phyloP scores from a whole-genome alignment of 1,284 basidiomycete species.

The Irpex lacteus region DNA sequence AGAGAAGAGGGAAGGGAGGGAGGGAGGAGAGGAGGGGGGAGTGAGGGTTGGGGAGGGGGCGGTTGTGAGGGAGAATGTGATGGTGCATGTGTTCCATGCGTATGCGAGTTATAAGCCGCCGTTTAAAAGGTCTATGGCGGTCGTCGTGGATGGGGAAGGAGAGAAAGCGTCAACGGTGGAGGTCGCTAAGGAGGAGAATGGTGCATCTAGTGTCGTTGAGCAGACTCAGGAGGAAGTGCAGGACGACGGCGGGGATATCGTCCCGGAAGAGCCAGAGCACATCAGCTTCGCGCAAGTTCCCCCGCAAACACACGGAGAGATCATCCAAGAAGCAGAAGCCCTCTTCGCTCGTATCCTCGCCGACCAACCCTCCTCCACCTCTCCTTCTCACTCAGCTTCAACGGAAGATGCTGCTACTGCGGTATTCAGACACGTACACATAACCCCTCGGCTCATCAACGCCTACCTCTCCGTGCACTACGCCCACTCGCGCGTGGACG shows the following conservation, averaged over 20 bases:
- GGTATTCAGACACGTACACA: conserved; percentile 55
- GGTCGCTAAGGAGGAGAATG: neutral
- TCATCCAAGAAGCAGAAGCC: conserved; percentile 67
- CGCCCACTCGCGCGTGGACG: conserved; percentile 54
- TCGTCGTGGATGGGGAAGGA: conserved; percentile 26
- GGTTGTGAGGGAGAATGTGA: conserved; percentile 63
- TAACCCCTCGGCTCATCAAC: conserved; percentile 70
- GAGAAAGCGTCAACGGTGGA: neutral
- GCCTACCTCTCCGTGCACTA: conserved; percentile 83
- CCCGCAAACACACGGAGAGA: conserved; percentile 74
- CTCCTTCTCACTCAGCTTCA: neutral
- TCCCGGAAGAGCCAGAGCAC: neutral
- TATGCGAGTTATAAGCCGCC: conserved; percentile 83
- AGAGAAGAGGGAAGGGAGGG: neutral
- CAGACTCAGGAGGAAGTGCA: neutral
- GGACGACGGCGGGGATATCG: neutral
- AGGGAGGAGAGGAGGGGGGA: conserved; percentile 27
- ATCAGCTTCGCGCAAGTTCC: conserved; percentile 53
- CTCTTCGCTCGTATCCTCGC: conserved; percentile 71
- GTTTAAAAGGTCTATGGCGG: conserved; percentile 49
- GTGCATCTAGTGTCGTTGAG: neutral
- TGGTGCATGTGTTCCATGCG: conserved; percentile 85
- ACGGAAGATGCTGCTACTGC: neutral
- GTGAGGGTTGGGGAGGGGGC: conserved; percentile 16
- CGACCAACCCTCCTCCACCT: conserved; percentile 35